Evolutionary conservation across 73 alveolate genomes (phyloP).

Genomic region (Paramecium sonneborni): DNA sequence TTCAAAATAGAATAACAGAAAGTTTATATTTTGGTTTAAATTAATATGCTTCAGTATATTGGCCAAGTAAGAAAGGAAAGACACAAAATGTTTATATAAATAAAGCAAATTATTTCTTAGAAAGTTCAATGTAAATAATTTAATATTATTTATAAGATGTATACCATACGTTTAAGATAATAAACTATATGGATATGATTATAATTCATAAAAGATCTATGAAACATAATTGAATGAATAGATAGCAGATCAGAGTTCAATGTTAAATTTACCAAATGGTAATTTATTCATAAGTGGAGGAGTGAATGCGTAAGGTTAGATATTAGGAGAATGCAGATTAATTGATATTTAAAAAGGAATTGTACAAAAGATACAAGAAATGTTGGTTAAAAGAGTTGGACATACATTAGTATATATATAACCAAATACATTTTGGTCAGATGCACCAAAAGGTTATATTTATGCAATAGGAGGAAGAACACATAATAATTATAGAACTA

Average conservation of each 20-base stretch:
- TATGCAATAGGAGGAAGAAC: slow-evolving; percentile 54
- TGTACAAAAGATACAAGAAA: neutral
- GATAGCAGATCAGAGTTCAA: neutral
- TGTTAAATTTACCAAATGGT: neutral
- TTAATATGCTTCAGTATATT: slow-evolving; percentile 3
- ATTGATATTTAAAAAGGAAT: neutral
- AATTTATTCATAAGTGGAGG: slow-evolving; percentile 35
- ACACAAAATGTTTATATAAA: neutral
- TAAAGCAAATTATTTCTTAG: neutral
- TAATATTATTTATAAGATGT: neutral
- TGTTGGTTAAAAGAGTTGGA: slow-evolving; percentile 33
- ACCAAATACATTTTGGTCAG: neutral
- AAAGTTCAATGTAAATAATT: neutral
- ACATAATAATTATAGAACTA: slow-evolving; percentile 36
- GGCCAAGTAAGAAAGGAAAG: slow-evolving; percentile 26
- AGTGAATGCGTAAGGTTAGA: neutral
- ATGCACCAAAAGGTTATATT: slow-evolving; percentile 16
- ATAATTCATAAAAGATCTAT: neutral
- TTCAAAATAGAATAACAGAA: neutral
- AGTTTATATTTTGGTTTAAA: neutral
- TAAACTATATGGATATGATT: neutral
- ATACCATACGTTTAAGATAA: neutral
- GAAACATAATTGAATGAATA: neutral
- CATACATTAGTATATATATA: slow-evolving; percentile 16
- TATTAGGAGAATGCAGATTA: neutral